Evolutionary conservation across 768 basidiomycete genomes (phyloP).

Genomic region (Boletus huronensis): DNA sequence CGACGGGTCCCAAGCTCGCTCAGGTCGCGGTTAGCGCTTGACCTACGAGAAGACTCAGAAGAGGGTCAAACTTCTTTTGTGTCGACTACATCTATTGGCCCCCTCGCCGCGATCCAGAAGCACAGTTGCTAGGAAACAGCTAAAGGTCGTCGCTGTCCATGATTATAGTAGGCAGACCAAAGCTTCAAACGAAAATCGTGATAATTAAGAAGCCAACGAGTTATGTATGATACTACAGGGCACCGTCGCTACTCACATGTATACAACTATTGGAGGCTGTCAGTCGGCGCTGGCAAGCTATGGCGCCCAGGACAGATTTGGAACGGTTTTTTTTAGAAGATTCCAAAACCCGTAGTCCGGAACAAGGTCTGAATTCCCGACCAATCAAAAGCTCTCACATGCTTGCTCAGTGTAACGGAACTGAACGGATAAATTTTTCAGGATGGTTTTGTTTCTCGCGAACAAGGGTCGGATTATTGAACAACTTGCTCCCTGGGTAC

Average conservation of each 20-base stretch:
- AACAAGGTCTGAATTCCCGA: neutral
- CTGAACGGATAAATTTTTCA: too few relatives aligned
- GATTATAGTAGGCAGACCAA: neutral
- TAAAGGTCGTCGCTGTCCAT: neutral
- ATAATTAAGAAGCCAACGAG: neutral
- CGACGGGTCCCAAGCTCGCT: neutral
- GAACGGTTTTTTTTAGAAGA: neutral
- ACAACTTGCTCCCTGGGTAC: neutral
- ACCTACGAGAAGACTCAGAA: neutral
- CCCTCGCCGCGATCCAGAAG: neutral
- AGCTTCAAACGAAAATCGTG: neutral
- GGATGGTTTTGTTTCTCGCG: too few relatives aligned
- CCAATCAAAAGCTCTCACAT: too few relatives aligned
- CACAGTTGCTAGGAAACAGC: neutral
- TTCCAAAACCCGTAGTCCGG: neutral
- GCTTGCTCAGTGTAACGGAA: too few relatives aligned
- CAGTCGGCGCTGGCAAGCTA: too few relatives aligned
- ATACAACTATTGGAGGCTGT: too few relatives aligned
- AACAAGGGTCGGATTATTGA: neutral
- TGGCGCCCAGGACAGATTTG: too few relatives aligned
- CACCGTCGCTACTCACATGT: neutral
- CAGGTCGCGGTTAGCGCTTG: neutral
- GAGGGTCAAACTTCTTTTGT: neutral
- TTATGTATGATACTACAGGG: neutral
- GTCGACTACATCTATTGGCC: neutral